Conservation (phyloP, 768 basidiomycete species). For the Trametes coccinea region DNA sequence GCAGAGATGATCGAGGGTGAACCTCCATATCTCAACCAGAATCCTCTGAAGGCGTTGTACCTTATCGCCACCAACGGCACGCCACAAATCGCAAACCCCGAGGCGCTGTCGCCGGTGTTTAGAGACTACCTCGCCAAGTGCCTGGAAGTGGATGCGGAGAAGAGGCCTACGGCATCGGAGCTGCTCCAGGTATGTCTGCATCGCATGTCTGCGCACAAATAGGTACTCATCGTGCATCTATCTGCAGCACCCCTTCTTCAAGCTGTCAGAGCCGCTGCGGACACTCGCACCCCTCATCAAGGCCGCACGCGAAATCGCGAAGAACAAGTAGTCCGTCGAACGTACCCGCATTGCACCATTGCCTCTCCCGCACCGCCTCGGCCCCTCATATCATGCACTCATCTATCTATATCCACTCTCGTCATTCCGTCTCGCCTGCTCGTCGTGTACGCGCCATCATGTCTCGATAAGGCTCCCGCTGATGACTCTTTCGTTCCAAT, state of each 20-base stretch:
- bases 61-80: constrained; percentile 98
- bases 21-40: constrained; percentile 94
- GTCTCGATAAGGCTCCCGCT: constrained; percentile 2
- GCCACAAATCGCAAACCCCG: constrained; percentile 92
- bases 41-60: constrained; percentile 94
- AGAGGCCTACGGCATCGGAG: constrained; percentile 82
- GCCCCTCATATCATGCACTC: constrained; percentile 19
- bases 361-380: not conserved
- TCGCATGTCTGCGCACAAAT: not conserved
- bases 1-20: constrained; percentile 98
- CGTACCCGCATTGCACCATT: not conserved
- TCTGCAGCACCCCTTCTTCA: constrained; percentile 85
- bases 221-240: not conserved
- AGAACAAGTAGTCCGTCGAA: constrained; percentile 40
- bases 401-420: constrained; percentile 26
- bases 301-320: constrained; percentile 84
- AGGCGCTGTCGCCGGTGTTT: constrained; percentile 72
- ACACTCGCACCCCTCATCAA: constrained; percentile 90
- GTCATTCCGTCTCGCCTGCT: not conserved
- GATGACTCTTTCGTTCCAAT: not conserved
- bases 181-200: constrained; percentile 62
- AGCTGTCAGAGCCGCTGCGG: constrained; percentile 80
- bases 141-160: constrained; percentile 93
- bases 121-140: constrained; percentile 86
- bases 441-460: constrained; percentile 9